Evolutionary conservation across 2,329 filamentous ascomycete genomes (phyloP).

Genomic region (Eutypa lata): DNA sequence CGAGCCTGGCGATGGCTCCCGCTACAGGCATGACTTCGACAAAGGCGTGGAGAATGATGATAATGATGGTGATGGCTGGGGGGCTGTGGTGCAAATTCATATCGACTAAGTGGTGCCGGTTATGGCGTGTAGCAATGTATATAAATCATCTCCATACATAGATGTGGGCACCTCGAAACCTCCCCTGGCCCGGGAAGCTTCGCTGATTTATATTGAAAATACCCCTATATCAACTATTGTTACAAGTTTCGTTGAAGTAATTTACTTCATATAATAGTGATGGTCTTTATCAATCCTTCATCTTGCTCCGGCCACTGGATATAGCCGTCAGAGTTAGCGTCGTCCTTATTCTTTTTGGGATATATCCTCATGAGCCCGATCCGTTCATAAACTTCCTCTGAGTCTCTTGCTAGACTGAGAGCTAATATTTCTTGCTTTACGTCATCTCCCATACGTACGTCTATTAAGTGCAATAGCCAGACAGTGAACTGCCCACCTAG

Average conservation of each 20-base stretch:
- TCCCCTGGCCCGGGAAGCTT: too few relatives aligned
- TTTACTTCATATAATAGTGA: conserved; percentile 1
- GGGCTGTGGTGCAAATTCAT: too few relatives aligned
- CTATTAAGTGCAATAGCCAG: not conserved
- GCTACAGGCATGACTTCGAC: too few relatives aligned
- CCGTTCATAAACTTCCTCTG: conserved; percentile 2
- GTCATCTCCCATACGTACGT: not conserved
- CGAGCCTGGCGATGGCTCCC: too few relatives aligned
- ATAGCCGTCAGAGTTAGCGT: not conserved
- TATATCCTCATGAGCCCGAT: not conserved
- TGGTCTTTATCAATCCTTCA: conserved; percentile 1
- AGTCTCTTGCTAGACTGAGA: not conserved
- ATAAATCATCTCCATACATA: too few relatives aligned
- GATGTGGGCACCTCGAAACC: too few relatives aligned
- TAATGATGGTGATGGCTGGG: too few relatives aligned
- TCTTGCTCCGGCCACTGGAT: conserved; percentile 1
- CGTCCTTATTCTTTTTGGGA: not conserved
- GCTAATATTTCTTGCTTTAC: not conserved
- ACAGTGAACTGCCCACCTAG: not conserved
- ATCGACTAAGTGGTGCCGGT: too few relatives aligned
- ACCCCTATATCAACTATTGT: too few relatives aligned
- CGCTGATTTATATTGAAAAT: too few relatives aligned
- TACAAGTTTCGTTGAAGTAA: not conserved
- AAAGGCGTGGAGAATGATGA: too few relatives aligned
- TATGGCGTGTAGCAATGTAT: too few relatives aligned